Conservation (phyloP, 805 yeast species). For the Candida sonorensis region DNA sequence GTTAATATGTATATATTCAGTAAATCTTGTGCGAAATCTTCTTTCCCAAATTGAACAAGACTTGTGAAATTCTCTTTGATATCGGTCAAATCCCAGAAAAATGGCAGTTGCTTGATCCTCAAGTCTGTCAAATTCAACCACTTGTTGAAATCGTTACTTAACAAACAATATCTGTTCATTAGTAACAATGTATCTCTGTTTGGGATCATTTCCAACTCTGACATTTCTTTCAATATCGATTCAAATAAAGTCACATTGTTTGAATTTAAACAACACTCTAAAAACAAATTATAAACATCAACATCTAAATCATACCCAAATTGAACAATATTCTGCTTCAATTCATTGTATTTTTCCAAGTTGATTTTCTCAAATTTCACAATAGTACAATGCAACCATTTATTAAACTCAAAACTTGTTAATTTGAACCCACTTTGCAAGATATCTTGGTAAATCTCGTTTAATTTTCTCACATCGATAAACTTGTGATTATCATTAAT, state of each 20-base stretch:
- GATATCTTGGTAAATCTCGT: conserved; percentile 15
- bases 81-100: conserved; percentile 10
- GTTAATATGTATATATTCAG: conserved; percentile 12
- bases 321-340: conserved; percentile 4
- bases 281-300: conserved; percentile 10
- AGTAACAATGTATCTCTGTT: conserved; percentile 13
- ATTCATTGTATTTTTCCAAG: conserved; percentile 6
- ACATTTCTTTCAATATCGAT: conserved; percentile 10
- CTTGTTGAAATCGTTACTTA: conserved; percentile 7
- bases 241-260: conserved; percentile 11
- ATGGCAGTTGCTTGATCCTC: conserved; percentile 9
- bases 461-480: conserved; percentile 6
- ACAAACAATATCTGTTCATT: conserved; percentile 10
- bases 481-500: conserved; percentile 8
- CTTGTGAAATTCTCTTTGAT: conserved; percentile 8
- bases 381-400: conserved; percentile 10
- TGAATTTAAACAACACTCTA: conserved; percentile 11
- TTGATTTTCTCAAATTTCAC: conserved; percentile 6
- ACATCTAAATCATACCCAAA: conserved; percentile 12
- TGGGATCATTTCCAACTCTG: conserved; percentile 9
- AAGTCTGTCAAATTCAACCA: conserved; percentile 18
- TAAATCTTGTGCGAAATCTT: conserved; percentile 14
- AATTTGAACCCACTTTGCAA: conserved; percentile 12
- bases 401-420: conserved; percentile 13
- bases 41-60: conserved; percentile 9